A percentile compares a stretch with the other conserved stretches of the same genome.
Conservation (phyloP, 2,329 filamentous ascomycete species). For the Aureobasidium uvarum region DNA sequence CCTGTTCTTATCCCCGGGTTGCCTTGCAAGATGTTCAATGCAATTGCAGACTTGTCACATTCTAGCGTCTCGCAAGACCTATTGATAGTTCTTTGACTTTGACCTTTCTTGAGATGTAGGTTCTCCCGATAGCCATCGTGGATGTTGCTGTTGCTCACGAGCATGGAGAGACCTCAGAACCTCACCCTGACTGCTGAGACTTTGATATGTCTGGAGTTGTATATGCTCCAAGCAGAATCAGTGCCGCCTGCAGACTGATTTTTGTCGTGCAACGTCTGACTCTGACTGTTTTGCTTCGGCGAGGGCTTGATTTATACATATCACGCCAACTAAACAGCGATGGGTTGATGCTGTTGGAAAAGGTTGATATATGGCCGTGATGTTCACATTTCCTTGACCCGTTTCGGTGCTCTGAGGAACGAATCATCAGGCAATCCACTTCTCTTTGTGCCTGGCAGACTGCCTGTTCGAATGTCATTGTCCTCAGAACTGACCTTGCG, state of each 20-base stretch:
- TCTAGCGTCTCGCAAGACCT: neutral
- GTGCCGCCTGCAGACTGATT: neutral
- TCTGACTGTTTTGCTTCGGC: neutral
- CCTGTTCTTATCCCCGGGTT: neutral
- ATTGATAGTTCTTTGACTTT: neutral
- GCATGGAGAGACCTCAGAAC: neutral
- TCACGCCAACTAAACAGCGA: neutral
- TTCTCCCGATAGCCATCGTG: neutral
- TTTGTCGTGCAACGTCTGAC: neutral
- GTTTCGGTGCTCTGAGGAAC: conserved; percentile 58
- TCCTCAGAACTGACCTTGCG: conserved; percentile 90
- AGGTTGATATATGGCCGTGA: neutral
- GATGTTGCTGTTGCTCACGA: neutral
- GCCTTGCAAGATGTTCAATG: neutral
- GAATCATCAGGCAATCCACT: conserved; percentile 81
- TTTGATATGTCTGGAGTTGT: neutral
- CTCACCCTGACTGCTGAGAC: neutral
- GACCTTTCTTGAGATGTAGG: neutral
- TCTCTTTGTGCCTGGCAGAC: conserved; percentile 85
- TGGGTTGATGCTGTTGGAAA: neutral
- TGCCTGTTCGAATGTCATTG: conserved; percentile 89
- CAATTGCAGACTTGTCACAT: neutral
- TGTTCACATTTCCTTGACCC: conserved; percentile 49
- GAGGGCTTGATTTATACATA: neutral
- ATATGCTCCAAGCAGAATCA: neutral